Evolutionary conservation across 2,329 filamentous ascomycete species (phyloP), one percentile per base, ranked within the genome.

Genomic region (Immersiporthe knoxdaviesiana): DNA sequence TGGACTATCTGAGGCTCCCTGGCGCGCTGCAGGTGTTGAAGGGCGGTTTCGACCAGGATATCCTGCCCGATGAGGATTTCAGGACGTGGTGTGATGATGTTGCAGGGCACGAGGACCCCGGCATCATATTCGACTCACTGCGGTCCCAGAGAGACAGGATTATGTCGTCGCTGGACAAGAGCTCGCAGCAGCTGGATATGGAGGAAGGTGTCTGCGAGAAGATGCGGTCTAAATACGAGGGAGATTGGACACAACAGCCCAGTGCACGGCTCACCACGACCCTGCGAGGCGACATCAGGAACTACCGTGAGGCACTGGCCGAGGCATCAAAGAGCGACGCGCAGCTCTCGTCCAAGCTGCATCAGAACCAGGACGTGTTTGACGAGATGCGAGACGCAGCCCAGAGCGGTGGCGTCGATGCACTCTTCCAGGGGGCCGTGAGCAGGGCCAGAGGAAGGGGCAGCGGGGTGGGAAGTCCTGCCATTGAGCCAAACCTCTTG

Each of bases 141-240:
- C 89, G 91, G 72, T 85, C 88, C 35, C 92, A 96, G 74, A 97
- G 95, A 78, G 87, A 92, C 24, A 85, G 88, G 1, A 92, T 97
- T 16, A 79, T 93, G 35, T 84, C 85, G 2, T 87, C 89, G 2
- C 80, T 99, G 68, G 94, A 97, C 68, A 88, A 88, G 68, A 93
- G 93, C 74, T 90, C 90, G 67, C 97, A 97, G 78, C 92, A 97
- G 75, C 82, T 99, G 56, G 96, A 99, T 74, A 94, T 96, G 89
- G 96, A 99, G 79, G 97, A 98, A 81, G 97, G 93, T 68, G 93
- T 98, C 0, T 99, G 96, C 78, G 96, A 99, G 79, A 99, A 98
- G 84, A 99, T 99, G 96, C 89, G 96, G 61, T 97, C 94, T 16
- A 99, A 99, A 78, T 98, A 98, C 78, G 94, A 95, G 67, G 87